Base-by-base conservation (phyloP, 108 stramenopile genomes). In the Phaeodactylum tricornutum region DNA sequence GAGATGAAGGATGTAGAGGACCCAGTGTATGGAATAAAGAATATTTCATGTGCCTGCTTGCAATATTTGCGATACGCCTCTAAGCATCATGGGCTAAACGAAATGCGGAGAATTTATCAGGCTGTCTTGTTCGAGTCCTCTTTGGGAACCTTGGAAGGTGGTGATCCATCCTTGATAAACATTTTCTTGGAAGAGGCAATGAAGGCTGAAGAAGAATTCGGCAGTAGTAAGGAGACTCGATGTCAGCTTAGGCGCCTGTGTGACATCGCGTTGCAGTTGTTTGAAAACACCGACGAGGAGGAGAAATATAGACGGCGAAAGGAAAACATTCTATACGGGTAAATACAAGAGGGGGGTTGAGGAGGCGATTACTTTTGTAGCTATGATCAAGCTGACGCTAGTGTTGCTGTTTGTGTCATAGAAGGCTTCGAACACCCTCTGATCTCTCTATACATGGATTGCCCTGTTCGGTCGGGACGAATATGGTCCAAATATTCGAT, bases 81-180 rank as follows among this genome's bases (percentile, higher is more conserved):
- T 28, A 40, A 49, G 3, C 8, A 39, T 17, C 23, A 44, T 25
- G 70, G 57, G 0, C 9, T 72, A 2, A 19, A 59, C 20, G 50
- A 57, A 26, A 54, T 58, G 12, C 67, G 81, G 37, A 71, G 71
- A 47, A 62, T 84, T 32, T 85, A 81, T 47, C 46, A 67, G 24
- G 38, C 57, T 19, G 66, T 84, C 6, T 17, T 86, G 27, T 81
- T 79, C 45, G 57, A 65, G n/a, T 59, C 57, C n/a, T 39, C 62
- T 38, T 42, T 79, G 39, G 39, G 39, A 9, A 20, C 39, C 14
- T 20, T 41, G 51, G 8, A 38, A 51, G 17, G 60, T 47, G 20
- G 71, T 78, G 32, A 22, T 67, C 4, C 12, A 34, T 15, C 57
- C 47, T 3, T 70, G 72, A 61, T 47, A 58, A 21, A 41, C 55